Base-by-base conservation (phyloP, 129 eudicot species). In the Tagetes erecta region DNA sequence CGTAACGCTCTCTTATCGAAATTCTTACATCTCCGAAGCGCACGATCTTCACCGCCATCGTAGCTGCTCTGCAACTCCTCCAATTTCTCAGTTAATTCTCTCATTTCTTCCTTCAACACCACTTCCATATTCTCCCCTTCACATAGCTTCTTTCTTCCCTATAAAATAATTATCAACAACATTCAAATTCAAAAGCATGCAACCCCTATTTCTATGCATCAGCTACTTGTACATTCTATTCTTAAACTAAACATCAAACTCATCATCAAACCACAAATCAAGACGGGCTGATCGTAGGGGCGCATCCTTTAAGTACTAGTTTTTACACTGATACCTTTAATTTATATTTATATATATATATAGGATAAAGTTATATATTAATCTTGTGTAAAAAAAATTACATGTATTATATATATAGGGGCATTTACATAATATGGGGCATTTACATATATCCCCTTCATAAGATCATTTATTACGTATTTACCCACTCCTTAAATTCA, bases 31-130 rank as follows among this genome's bases (percentile, higher is more conserved):
- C 83, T 83, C 39, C 51, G 82, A 63, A 79, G 75, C 77, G 86
- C 91, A 6, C 31, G 42, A 41, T 74, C 90, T 73, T 84, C 80
- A 45, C 53, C 30, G 53, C 75, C 83, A 0, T 83, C 80, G n/a
- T 64, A 79, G 45, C 85, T 86, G 57, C 66, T 88, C 70, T 82
- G 89, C 57, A 94, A 74, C 66, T 86, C 89, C 55, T 76, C 84
- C 39, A 94, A 81, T 71, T 93, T 90, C 39, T 87, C 84, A 2
- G 89, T 76, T 65, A 93, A 78, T 68, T 93, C 98, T 72, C 85
- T 83, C 76, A 94, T 86, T 84, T 94, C 97, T 77, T 85, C 90
- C 78, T 88, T 88, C 55, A 88, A 74, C 33, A 86, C 98, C 58
- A 64, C 46, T 60, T 81, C 86, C 79, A 79, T 89, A 57, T 87